These are phyloP conservation scores for Apophysomyces elegans DNA, from an alignment of 371 early-diverging fungal species.

Conservation along the genomic window DNA sequence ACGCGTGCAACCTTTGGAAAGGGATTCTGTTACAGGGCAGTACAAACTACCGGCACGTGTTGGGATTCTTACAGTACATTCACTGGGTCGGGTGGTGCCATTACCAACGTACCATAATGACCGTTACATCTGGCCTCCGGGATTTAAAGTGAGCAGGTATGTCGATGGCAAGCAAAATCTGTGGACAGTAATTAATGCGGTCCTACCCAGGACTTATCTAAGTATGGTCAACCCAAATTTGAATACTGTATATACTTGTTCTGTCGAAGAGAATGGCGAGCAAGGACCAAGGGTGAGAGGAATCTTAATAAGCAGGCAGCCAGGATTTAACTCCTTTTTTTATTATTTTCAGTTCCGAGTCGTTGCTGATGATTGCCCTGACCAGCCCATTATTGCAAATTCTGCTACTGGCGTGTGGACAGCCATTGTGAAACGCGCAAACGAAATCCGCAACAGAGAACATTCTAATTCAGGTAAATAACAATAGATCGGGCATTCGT, in stretches of 20 bases:
- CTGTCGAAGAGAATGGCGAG: slow-evolving; percentile 80
- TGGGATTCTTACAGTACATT: slow-evolving; percentile 76
- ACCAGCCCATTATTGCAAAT: slow-evolving; percentile 66
- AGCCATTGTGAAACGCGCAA: slow-evolving; percentile 75
- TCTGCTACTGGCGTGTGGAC: slow-evolving; percentile 93
- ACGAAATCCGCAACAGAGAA: slow-evolving; percentile 75
- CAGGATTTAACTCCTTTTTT: background rate
- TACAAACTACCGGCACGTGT: slow-evolving; percentile 77
- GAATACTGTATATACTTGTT: slow-evolving; percentile 70
- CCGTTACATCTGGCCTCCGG: slow-evolving; percentile 91
- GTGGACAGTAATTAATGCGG: background rate
- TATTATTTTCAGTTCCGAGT: slow-evolving; percentile 64
- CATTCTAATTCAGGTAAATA: slow-evolving; percentile 67
- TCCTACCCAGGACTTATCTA: slow-evolving; percentile 57
- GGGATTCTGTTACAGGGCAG: slow-evolving; percentile 62
- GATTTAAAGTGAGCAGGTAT: slow-evolving; percentile 69
- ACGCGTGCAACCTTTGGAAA: slow-evolving; percentile 58
- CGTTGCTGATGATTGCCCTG: slow-evolving; percentile 72
- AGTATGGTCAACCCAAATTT: slow-evolving; percentile 71
- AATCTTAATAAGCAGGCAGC: background rate
- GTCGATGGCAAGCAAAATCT: background rate
- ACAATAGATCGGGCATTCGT: background rate
- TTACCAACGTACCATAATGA: slow-evolving; percentile 84
- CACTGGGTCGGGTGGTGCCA: slow-evolving; percentile 76
- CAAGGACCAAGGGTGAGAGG: slow-evolving; percentile 57